Percentiles rank a stretch among this genome's conserved stretches.
Evolutionary conservation across 345 rosid species (phyloP).

Genomic region (Schrenkiella parvula): DNA sequence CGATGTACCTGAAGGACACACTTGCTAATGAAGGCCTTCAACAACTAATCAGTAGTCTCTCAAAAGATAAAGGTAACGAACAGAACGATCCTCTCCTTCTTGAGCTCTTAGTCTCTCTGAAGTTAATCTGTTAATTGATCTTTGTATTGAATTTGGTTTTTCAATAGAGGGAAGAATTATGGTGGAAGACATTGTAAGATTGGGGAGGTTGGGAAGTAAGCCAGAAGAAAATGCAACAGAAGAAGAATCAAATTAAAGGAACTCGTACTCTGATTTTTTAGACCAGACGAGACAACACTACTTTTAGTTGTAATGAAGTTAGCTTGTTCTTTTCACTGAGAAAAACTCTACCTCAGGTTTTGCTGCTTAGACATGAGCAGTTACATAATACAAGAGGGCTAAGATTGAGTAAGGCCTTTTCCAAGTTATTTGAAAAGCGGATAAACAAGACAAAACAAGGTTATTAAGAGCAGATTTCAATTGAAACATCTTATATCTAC

Average conservation of each 20-base stretch:
- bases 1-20: constrained; percentile 68
- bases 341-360: constrained; percentile 8
- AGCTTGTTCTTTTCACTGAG: constrained; percentile 6
- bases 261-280: not conserved
- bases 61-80: constrained; percentile 69
- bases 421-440: not conserved
- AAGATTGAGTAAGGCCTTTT: not conserved
- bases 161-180: constrained; percentile 85
- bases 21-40: constrained; percentile 71
- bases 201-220: constrained; percentile 77
- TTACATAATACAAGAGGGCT: not conserved
- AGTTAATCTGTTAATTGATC: constrained; percentile 2
- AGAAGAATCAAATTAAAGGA: constrained; percentile 34
- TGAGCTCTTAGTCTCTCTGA: not conserved
- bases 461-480: not conserved
- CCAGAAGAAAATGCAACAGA: constrained; percentile 52
- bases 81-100: not conserved
- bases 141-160: not conserved
- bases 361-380: constrained; percentile 1
- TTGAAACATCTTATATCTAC: not conserved
- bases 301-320: not conserved
- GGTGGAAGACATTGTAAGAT: constrained; percentile 83
- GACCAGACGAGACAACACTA: not conserved
- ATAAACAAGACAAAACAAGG: not conserved
- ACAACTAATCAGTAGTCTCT: constrained; percentile 69